Base-by-base conservation (phyloP, 208 protist species). In the Trypanosoma boissoni region DNA sequence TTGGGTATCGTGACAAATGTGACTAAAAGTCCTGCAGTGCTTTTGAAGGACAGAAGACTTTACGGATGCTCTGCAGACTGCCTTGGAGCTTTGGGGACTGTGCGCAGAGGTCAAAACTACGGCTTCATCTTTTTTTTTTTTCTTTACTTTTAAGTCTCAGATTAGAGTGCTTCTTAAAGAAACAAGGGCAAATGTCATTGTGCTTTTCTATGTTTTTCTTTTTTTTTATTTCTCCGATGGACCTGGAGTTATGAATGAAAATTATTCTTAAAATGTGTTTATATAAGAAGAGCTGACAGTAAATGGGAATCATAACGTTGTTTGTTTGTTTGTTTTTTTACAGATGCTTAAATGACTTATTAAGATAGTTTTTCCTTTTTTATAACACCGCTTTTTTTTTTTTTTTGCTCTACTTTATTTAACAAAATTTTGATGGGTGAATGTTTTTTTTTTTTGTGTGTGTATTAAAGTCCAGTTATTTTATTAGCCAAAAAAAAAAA, bases 1-100 rank as follows among this genome's bases (percentile, higher is more conserved):
- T n/a, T n/a, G n/a, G n/a, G 64, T 18, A 65, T 99, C 21, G 95
- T 98, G 4, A 97, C 96, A 1, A 85, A 85, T 29, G 97, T 97
- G 50, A 99, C 97, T 3, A 97, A 99, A 60, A 99, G 99, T 78
- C 98, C 99, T 76, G 72, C 99, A 21, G 58, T 99, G 8, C 84
- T 99, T 14, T 98, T 95, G 95, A 98, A 96, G 92, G 60, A 78
- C 88, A 31, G 78, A 65, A 24, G 92, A 96, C 70, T 94, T 95
- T 53, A 31, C 83, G 14, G 69, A 69, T 0, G 88, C 77, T 18
- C 32, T 94, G 24, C 26, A 65, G 21, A 42, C 10, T 24, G 69
- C 74, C 50, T 54, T 55, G 0, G 74, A 75, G 12, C 57, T 95
- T 18, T 60, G 48, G 9, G 58, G 51, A 20, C 77, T 98, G 20